These are phyloP conservation scores for Fragaria nilgerrensis DNA, from an alignment of 306 rosid species.

Conservation along the genomic window DNA sequence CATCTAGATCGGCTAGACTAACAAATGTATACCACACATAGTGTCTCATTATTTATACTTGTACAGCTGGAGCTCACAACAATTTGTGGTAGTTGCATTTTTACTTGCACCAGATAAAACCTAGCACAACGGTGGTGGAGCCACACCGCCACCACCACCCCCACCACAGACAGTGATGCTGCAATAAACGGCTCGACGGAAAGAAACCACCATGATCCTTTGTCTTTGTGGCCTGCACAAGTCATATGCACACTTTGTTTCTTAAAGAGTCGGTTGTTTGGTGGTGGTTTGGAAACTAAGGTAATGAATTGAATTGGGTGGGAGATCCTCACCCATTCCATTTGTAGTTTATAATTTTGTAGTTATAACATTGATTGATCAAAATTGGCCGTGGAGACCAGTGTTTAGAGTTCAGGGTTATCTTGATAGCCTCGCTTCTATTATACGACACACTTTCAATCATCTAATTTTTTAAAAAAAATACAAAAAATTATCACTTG, in stretches of 20 bases:
- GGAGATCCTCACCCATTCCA: background rate
- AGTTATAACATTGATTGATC: too few relatives aligned
- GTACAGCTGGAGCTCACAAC: constrained; percentile 34
- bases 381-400: too few relatives aligned
- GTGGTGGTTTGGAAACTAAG: constrained; percentile 6
- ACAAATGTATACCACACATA: constrained; percentile 3
- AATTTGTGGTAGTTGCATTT: constrained; percentile 19
- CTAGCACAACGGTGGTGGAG: constrained; percentile 19
- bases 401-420: too few relatives aligned
- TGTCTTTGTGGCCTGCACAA: background rate
- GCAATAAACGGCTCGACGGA: background rate
- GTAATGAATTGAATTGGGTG: background rate
- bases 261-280: background rate
- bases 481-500: too few relatives aligned
- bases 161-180: background rate
- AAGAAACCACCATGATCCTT: background rate
- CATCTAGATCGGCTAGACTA: background rate
- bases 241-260: background rate
- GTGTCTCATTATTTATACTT: background rate
- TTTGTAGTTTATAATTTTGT: too few relatives aligned
- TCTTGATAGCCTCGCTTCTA: too few relatives aligned
- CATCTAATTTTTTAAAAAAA: too few relatives aligned
- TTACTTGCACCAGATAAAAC: background rate
- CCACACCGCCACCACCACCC: background rate
- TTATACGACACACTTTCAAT: too few relatives aligned